Percentiles rank a stretch among this genome's conserved stretches.
Evolutionary conservation across 2,329 filamentous ascomycete species (phyloP).

Genomic region (Peltaster fructicola): DNA sequence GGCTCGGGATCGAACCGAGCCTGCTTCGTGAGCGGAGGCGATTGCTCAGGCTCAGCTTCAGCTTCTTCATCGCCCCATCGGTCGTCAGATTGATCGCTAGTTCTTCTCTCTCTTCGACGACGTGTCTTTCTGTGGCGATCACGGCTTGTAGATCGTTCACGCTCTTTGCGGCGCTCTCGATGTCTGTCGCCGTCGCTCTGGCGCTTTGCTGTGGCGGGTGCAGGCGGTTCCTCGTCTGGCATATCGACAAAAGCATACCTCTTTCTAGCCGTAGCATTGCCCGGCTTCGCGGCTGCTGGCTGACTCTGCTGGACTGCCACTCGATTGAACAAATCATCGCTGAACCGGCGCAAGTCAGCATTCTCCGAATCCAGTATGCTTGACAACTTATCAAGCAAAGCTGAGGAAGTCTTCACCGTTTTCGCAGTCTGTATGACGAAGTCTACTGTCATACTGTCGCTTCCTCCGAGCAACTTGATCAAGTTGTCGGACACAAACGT

Average conservation of each 20-base stretch:
- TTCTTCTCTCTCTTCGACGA: constrained; percentile 29
- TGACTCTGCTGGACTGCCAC: constrained; percentile 7
- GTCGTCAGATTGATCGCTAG: constrained; percentile 54
- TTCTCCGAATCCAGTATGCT: constrained; percentile 33
- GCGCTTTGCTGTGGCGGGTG: constrained; percentile 6
- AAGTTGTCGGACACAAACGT: constrained; percentile 31
- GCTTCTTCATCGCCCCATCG: constrained; percentile 66
- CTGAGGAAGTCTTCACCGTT: constrained; percentile 29
- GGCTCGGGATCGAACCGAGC: constrained; percentile 38
- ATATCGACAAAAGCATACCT: constrained; percentile 38
- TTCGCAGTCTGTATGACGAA: constrained; percentile 38
- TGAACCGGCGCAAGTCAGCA: constrained; percentile 30
- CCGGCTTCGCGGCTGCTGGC: constrained; percentile 11
- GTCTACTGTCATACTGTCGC: constrained; percentile 38
- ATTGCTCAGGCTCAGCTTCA: constrained; percentile 34
- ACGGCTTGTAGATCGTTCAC: constrained; percentile 16
- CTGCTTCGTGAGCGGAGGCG: constrained; percentile 54
- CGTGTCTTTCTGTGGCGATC: constrained; percentile 32
- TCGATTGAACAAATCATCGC: constrained; percentile 27
- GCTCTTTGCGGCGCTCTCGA: too few relatives aligned
- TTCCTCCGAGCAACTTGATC: constrained; percentile 35
- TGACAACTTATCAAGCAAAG: constrained; percentile 33
- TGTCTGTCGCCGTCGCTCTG: too few relatives aligned
- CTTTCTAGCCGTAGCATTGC: constrained; percentile 27
- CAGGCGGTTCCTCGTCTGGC: constrained; percentile 26